These are phyloP conservation scores for Beauveria medogensis DNA, from an alignment of 2,329 filamentous ascomycete genomes.

Conservation along the genomic window DNA sequence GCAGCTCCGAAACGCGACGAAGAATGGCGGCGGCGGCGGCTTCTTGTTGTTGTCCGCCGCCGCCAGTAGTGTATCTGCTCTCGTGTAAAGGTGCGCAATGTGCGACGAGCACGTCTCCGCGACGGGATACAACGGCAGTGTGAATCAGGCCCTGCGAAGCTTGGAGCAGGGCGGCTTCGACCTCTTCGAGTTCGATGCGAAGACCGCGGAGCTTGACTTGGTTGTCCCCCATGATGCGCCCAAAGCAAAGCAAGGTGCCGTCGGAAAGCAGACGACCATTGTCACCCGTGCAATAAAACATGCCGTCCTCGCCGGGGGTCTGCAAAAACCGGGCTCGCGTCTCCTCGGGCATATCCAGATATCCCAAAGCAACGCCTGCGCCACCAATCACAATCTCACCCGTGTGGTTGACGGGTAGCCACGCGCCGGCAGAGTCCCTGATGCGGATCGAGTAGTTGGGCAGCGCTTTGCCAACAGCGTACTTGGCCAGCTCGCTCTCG, in stretches of 20 bases:
- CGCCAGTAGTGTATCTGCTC: too few relatives aligned
- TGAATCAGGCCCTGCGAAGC: background rate
- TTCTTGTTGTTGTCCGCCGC: too few relatives aligned
- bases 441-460: slow-evolving; percentile 29
- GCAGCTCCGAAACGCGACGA: slow-evolving; percentile 8
- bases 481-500: background rate
- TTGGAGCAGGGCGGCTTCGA: slow-evolving; percentile 18
- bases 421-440: slow-evolving; percentile 23
- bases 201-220: slow-evolving; percentile 36
- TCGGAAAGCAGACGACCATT: slow-evolving; percentile 21
- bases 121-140: background rate
- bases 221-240: slow-evolving; percentile 29
- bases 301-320: background rate
- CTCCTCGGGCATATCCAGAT: slow-evolving; percentile 23
- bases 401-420: slow-evolving; percentile 28
- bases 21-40: background rate
- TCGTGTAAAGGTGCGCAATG: background rate
- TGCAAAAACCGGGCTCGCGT: background rate
- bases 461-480: background rate
- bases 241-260: slow-evolving; percentile 25
- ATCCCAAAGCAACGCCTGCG: slow-evolving; percentile 25
- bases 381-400: slow-evolving; percentile 26
- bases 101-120: background rate
- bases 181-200: slow-evolving; percentile 37
- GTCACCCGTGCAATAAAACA: slow-evolving; percentile 31